These are phyloP conservation scores for Jaenimonas drosophilae DNA, from an alignment of 208 protist species.

Conservation along the genomic window DNA sequence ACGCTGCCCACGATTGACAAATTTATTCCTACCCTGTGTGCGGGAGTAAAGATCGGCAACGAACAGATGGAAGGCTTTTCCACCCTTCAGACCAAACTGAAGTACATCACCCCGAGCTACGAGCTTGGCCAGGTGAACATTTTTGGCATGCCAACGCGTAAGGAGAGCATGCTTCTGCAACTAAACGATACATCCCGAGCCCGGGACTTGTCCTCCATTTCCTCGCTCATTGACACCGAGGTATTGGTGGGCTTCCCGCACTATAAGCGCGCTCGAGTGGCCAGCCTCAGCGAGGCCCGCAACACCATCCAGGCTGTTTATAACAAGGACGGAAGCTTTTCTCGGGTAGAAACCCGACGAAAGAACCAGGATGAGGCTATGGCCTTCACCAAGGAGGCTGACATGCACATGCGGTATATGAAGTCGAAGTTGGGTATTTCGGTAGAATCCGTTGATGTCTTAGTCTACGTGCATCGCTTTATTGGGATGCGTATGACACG, in stretches of 20 bases:
- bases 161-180: slow-evolving; percentile 68
- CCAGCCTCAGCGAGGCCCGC: slow-evolving; percentile 43
- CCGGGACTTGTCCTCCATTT: too few species aligned
- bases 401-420: slow-evolving; percentile 70
- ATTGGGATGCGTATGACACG: slow-evolving; percentile 54
- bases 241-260: slow-evolving; percentile 84
- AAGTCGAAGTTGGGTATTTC: slow-evolving; percentile 70
- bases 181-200: neutral
- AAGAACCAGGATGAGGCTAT: slow-evolving; percentile 58
- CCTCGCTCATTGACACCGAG: slow-evolving; percentile 70
- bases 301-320: slow-evolving; percentile 34
- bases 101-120: slow-evolving; percentile 34
- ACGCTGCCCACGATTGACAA: slow-evolving; percentile 26
- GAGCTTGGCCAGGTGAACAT: slow-evolving; percentile 53
- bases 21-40: slow-evolving; percentile 60
- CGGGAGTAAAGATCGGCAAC: slow-evolving; percentile 31
- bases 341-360: slow-evolving; percentile 31
- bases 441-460: slow-evolving; percentile 34
- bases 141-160: slow-evolving; percentile 57
- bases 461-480: slow-evolving; percentile 83
- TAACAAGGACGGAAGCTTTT: slow-evolving; percentile 45
- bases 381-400: slow-evolving; percentile 47
- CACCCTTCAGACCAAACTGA: slow-evolving; percentile 55
- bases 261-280: slow-evolving; percentile 76
- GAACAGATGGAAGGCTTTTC: slow-evolving; percentile 72